These are phyloP conservation scores for Pseudogymnoascus sp. DNA, from an alignment of 2,329 filamentous ascomycete species.

Conservation along the genomic window DNA sequence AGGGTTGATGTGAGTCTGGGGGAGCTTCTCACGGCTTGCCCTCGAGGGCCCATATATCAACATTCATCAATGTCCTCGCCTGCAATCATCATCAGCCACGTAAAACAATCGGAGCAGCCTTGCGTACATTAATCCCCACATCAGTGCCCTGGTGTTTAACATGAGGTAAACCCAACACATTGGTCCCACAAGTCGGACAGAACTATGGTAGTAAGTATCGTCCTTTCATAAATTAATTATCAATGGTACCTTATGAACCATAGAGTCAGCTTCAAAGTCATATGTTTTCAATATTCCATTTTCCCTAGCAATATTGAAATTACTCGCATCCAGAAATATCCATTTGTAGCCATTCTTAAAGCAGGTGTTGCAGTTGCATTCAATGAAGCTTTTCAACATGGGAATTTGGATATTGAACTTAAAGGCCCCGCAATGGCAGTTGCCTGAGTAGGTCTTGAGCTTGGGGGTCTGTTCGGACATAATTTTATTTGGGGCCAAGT, in stretches of 20 bases:
- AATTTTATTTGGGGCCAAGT: neutral
- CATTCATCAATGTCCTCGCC: neutral
- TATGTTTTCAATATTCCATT: constrained; percentile 36
- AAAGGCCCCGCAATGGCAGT: constrained; percentile 49
- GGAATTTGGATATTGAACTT: constrained; percentile 44
- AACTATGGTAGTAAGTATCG: constrained; percentile 32
- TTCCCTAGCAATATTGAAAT: constrained; percentile 41
- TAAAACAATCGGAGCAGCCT: too few species aligned
- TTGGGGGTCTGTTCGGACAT: neutral
- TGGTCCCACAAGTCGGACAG: constrained; percentile 42
- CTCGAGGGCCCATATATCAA: neutral
- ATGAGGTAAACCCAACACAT: constrained; percentile 29
- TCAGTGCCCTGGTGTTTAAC: constrained; percentile 24
- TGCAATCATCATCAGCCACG: neutral
- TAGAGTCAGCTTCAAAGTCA: constrained; percentile 32
- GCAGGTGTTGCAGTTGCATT: constrained; percentile 64
- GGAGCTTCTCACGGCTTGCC: neutral
- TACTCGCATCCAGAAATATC: constrained; percentile 25
- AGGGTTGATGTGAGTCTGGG: neutral
- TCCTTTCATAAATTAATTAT: constrained; percentile 14
- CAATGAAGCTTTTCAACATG: constrained; percentile 45
- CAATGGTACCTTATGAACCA: constrained; percentile 33
- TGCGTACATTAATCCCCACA: constrained; percentile 37
- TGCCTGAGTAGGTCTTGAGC: constrained; percentile 37
- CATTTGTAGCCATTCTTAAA: constrained; percentile 39